phyloP scores from a whole-genome alignment of 2,329 filamentous ascomycete species.

The Davidsoniella australis region DNA sequence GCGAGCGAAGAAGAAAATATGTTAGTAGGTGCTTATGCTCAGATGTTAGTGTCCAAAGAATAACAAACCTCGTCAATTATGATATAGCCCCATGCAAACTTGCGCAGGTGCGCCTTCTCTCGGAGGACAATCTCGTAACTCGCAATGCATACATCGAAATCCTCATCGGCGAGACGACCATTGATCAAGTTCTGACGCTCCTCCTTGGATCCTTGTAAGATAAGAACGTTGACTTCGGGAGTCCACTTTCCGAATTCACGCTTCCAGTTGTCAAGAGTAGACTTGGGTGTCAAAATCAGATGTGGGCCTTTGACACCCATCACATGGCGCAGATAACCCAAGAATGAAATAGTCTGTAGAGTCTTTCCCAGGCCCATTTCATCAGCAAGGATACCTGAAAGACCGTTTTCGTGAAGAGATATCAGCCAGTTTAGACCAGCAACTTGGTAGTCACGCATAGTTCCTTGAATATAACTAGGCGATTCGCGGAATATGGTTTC shows the following conservation, averaged over 20 bases:
- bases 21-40: conserved; percentile 4
- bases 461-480: conserved; percentile 69
- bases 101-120: conserved; percentile 86
- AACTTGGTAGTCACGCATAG: conserved; percentile 94
- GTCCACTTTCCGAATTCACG: conserved; percentile 90
- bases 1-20: not conserved
- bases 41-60: not conserved
- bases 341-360: conserved; percentile 87
- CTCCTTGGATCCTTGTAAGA: conserved; percentile 89
- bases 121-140: conserved; percentile 98
- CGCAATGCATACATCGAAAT: conserved; percentile 95
- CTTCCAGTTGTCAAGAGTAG: conserved; percentile 96
- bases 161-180: conserved; percentile 77
- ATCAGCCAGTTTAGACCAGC: conserved; percentile 95
- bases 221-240: conserved; percentile 83
- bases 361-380: conserved; percentile 99
- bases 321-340: conserved; percentile 85
- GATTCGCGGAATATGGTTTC: conserved; percentile 90
- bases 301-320: conserved; percentile 82
- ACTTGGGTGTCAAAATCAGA: conserved; percentile 84
- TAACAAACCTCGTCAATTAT: conserved; percentile 66
- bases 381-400: conserved; percentile 91
- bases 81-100: conserved; percentile 99
- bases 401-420: conserved; percentile 94
- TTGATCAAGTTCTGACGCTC: conserved; percentile 79